Evolutionary conservation across 2,329 filamentous ascomycete genomes (phyloP), one percentile per base, ranked within the genome.

Genomic region (Catunica adiposa): DNA sequence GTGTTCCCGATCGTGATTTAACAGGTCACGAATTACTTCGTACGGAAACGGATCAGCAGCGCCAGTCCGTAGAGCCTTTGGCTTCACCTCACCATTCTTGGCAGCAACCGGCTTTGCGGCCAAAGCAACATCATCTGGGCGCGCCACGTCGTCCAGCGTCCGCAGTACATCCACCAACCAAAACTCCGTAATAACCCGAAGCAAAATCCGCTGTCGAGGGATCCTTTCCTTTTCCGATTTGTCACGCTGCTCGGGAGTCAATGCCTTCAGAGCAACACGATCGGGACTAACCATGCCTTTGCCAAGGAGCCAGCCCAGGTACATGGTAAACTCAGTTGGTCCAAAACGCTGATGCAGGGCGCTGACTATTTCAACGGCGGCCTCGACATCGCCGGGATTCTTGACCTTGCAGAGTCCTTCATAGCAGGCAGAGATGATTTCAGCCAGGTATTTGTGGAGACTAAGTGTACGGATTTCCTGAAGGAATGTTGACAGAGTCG

Each of bases 331-430:
- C 60, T 96, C 89, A 57, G 76, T 72, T 1, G 90, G 86, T 1
- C 90, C 90, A 65, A 97, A 97, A 53, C 90, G 83, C 68, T 96
- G 90, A 68, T 97, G 90, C 56, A 97, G 75, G n/a, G 89, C 89
- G 70, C 89, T 94, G 62, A 94, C 83, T 55, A 96, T 86, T 69
- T 97, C 90, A 34, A 95, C 86, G 7, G 87, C 89, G 26, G 89
- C 86, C 56, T 90, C 85, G 59, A 96, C 85, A 67, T 97, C 90
- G n/a, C 83, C 86, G 1, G 89, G 85, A 0, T 84, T 83, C 70
- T 96, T 96, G 64, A 97, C 79, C 67, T 84, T 89, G 71, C 86
- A 94, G 5, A 97, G 77, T 7, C 90, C 90, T 69, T 97, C 90
- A 67, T 90, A 95, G 71, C 88, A 94, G 59, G 90, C 90, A 22